Percentiles rank a stretch among this genome's conserved stretches.
phyloP scores from a whole-genome alignment of 2,329 filamentous ascomycete species.

The Stylonectria norvegica region DNA sequence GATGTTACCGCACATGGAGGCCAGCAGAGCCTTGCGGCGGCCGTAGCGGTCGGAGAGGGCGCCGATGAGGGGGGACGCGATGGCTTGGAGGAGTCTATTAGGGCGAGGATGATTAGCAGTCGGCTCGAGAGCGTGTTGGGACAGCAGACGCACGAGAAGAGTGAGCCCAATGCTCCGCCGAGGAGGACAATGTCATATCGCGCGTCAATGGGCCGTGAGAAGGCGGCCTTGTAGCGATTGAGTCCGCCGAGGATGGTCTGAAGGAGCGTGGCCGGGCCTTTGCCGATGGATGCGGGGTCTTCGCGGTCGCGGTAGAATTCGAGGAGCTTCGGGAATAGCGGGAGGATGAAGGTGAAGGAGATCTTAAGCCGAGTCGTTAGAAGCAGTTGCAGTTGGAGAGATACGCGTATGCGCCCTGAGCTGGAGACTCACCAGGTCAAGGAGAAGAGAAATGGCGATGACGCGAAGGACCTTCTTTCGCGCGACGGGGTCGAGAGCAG shows the following conservation, averaged over 20 bases:
- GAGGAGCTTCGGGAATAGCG: slow-evolving; percentile 90
- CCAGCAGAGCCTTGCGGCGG: slow-evolving; percentile 79
- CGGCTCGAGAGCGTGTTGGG: not conserved
- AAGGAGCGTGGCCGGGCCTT: slow-evolving; percentile 62
- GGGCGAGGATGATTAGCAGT: slow-evolving; percentile 2
- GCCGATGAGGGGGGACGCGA: slow-evolving; percentile 90
- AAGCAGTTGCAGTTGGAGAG: no score
- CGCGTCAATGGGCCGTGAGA: slow-evolving; percentile 88
- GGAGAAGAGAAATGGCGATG: slow-evolving; percentile 81
- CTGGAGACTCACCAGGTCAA: slow-evolving; percentile 68
- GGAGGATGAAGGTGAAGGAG: slow-evolving; percentile 97
- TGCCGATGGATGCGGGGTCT: slow-evolving; percentile 45
- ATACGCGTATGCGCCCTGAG: no score
- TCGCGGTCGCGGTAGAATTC: slow-evolving; percentile 93
- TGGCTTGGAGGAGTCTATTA: slow-evolving; percentile 75
- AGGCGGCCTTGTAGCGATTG: slow-evolving; percentile 92
- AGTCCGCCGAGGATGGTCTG: slow-evolving; percentile 76
- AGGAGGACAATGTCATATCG: slow-evolving; percentile 96
- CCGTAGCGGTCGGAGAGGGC: slow-evolving; percentile 84
- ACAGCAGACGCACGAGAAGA: slow-evolving; percentile 62
- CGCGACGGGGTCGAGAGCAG: slow-evolving; percentile 48
- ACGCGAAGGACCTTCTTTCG: slow-evolving; percentile 83
- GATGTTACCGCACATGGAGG: slow-evolving; percentile 91
- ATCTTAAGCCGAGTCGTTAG: slow-evolving; percentile 65
- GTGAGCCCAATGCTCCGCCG: slow-evolving; percentile 85